Base-by-base conservation (phyloP, 495 filamentous ascomycete species). In the Talaromyces wortmannii region DNA sequence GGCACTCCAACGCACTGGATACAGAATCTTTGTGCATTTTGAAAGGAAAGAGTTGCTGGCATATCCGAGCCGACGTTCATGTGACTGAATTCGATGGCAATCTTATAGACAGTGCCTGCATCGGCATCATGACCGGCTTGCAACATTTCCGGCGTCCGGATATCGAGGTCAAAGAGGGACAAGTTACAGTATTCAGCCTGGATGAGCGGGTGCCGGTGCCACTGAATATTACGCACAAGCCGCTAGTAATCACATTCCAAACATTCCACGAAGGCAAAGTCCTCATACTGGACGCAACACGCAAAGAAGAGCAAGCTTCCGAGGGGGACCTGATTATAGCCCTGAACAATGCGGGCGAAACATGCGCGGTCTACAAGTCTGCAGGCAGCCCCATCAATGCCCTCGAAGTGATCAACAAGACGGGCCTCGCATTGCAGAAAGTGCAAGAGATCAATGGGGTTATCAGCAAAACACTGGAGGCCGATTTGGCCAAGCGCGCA, bases 21-120 rank as follows among this genome's bases (percentile, higher is more conserved):
- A 96, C 91, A 30, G 94, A 98, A 73, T 95, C 91, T 2, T 81
- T 98, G 31, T 98, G 94, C 67, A 89, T 98, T 12, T 70, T 97
- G 18, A 91, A 94, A 23, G 91, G 90, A 12, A 76, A 86, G 52
- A 95, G 92, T 69, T 91, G 88, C 72, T 98, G 94, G 88, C 83
- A 81, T 48, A 78, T 98, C 50, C 87, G 90, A 23, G 91, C 90
- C 5, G 90, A 95, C 62, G 80, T 97, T 3, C 94, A 97, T 69
- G 82, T 97, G 40, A 77, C 96, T 13, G 87, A 89, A 48, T 88
- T 88, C 69, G 92, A 96, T 63, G 94, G 94, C 23, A 89, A 89
- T 57, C 76, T 98, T 23, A 83, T 92, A 12, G 91, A 96, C 68
- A 84, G 87, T 11, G 76, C 87, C 31, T 96, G 91, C 65, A 84